These are phyloP conservation scores for Skeletonema grethae DNA, from an alignment of 108 stramenopile genomes.

Conservation along the genomic window DNA sequence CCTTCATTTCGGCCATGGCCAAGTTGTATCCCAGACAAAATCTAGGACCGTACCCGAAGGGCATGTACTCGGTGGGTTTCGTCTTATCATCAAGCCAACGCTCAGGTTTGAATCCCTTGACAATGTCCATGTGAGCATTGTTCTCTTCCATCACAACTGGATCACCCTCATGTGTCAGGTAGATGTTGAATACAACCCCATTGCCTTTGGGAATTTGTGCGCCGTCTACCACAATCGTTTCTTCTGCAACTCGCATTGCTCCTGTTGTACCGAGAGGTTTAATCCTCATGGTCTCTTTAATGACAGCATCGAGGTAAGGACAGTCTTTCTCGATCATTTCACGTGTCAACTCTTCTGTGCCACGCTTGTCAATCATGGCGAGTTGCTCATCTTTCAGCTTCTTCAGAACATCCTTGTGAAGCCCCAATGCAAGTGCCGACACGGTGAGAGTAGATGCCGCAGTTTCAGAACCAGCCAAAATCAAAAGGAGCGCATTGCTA, in stretches of 20 bases:
- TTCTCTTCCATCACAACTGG: constrained; percentile 20
- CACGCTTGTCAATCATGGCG: constrained; percentile 31
- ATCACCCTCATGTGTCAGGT: constrained; percentile 45
- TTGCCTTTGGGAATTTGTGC: constrained; percentile 56
- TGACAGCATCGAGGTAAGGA: constrained; percentile 50
- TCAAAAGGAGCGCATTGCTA: constrained; percentile 52
- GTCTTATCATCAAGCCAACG: constrained; percentile 43
- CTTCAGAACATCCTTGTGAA: constrained; percentile 49
- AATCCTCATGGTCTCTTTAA: constrained; percentile 55
- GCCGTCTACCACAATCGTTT: constrained; percentile 53
- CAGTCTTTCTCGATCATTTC: constrained; percentile 52
- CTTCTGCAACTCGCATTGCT: constrained; percentile 28
- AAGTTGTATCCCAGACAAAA: constrained; percentile 57
- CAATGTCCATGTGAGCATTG: constrained; percentile 53
- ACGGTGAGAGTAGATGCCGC: constrained; percentile 51
- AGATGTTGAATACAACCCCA: constrained; percentile 40
- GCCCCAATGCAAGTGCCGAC: constrained; percentile 42
- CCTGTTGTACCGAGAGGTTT: constrained; percentile 46
- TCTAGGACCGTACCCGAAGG: constrained; percentile 56
- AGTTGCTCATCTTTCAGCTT: constrained; percentile 58
- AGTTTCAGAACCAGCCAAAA: constrained; percentile 58
- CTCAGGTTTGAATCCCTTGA: constrained; percentile 49
- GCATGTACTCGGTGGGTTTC: constrained; percentile 49
- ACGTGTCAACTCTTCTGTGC: constrained; percentile 25
- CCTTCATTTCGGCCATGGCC: constrained; percentile 63